Percentiles rank a stretch among this genome's conserved stretches.
Evolutionary conservation across 108 stramenopile genomes (phyloP).

Genomic region (Skeletonema grethae): DNA sequence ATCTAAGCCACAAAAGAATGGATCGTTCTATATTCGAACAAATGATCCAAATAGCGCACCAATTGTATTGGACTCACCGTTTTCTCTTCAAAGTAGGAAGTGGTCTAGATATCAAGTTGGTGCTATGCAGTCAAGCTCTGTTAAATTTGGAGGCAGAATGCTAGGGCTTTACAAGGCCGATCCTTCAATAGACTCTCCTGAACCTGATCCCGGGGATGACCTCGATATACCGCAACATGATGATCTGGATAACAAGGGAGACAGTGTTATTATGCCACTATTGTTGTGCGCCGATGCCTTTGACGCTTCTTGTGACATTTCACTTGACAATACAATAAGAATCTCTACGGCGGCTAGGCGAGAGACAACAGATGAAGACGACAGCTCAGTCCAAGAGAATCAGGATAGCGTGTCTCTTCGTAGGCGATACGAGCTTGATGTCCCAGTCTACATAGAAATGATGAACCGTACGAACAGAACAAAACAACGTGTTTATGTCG

Average conservation of each 20-base stretch:
- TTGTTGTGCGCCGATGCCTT: conserved; percentile 18
- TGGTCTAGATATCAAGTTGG: conserved; percentile 87
- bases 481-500: conserved; percentile 75
- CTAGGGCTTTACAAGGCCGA: conserved; percentile 66
- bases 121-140: conserved; percentile 63
- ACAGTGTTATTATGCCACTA: conserved; percentile 43
- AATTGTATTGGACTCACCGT: conserved; percentile 72
- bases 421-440: conserved; percentile 57
- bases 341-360: neutral
- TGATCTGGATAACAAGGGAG: conserved; percentile 38
- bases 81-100: conserved; percentile 63
- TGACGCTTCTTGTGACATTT: conserved; percentile 6
- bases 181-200: conserved; percentile 19
- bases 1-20: conserved; percentile 64
- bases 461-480: conserved; percentile 75
- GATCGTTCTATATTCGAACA: conserved; percentile 63
- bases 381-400: neutral
- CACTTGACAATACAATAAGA: conserved; percentile 2
- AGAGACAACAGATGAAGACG: neutral
- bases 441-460: conserved; percentile 86
- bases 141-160: conserved; percentile 86
- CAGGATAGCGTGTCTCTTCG: neutral
- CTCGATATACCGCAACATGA: conserved; percentile 54
- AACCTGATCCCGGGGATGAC: conserved; percentile 35
- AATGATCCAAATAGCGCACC: conserved; percentile 36